Conservation (phyloP, 257 asterid species). For the Rhazya stricta region DNA sequence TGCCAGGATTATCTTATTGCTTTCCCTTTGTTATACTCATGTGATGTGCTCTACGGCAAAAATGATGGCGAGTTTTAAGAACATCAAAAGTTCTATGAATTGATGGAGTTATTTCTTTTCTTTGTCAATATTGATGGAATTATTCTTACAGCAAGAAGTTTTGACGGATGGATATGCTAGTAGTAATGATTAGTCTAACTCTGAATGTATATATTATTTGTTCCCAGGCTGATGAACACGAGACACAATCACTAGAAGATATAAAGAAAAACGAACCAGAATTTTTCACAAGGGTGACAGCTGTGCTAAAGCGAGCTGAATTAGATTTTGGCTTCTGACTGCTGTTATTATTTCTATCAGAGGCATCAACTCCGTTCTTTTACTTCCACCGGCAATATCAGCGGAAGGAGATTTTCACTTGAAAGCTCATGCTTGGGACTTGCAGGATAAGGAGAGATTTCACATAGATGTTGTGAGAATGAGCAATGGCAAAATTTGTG, state of each 20-base stretch:
- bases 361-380: neutral
- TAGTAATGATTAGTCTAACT: neutral
- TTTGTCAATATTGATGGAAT: too few relatives aligned
- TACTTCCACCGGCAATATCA: neutral
- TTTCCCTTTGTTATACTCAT: neutral
- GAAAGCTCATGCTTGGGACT: neutral
- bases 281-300: conserved; percentile 55
- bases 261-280: conserved; percentile 69
- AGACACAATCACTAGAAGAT: conserved; percentile 68
- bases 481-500: neutral
- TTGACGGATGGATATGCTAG: too few relatives aligned
- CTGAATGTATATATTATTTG: conserved; percentile 6
- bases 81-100: neutral
- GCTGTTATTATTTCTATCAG: neutral
- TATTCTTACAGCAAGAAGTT: too few relatives aligned
- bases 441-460: neutral
- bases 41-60: neutral
- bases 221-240: conserved; percentile 85
- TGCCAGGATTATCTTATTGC: neutral
- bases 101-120: neutral
- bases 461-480: neutral
- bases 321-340: conserved; percentile 49
- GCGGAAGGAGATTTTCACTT: neutral
- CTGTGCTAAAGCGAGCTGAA: conserved; percentile 80
- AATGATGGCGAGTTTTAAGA: neutral